These are phyloP conservation scores for Psilocybe tampanensis DNA, from an alignment of 768 basidiomycete genomes.

Conservation along the genomic window DNA sequence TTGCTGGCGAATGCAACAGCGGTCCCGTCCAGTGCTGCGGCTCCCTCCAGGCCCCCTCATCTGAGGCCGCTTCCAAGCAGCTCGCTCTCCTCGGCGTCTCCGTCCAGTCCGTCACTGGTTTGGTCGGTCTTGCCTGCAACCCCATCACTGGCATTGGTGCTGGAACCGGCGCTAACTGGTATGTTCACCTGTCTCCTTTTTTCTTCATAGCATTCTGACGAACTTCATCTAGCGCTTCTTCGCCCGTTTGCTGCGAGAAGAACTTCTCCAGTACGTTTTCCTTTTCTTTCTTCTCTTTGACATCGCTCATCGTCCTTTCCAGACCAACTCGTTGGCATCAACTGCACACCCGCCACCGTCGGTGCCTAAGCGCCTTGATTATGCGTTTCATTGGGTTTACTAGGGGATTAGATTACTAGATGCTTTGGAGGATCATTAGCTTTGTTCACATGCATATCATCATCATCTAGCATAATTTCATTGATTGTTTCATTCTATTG, in stretches of 20 bases:
- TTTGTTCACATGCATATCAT: too few species aligned
- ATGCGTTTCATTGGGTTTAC: too few species aligned
- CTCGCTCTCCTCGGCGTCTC: constrained; percentile 16
- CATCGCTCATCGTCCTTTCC: neutral
- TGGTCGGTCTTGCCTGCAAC: constrained; percentile 19
- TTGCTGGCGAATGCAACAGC: constrained; percentile 14
- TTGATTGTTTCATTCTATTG: too few species aligned
- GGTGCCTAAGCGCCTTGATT: neutral
- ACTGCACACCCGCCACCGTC: constrained; percentile 7
- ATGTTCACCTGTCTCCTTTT: neutral
- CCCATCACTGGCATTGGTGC: constrained; percentile 21
- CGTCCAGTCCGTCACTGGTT: constrained; percentile 12
- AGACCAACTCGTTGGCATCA: constrained; percentile 13
- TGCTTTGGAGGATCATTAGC: too few species aligned
- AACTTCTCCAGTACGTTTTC: constrained; percentile 7
- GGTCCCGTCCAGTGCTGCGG: constrained; percentile 24
- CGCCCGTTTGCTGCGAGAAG: constrained; percentile 15
- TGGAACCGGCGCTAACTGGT: constrained; percentile 19
- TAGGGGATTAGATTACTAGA: too few species aligned
- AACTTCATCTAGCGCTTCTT: constrained; percentile 4
- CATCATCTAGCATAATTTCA: too few species aligned
- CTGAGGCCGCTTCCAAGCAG: neutral
- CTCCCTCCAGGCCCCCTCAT: constrained; percentile 5
- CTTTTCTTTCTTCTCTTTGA: neutral
- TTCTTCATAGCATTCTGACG: too few species aligned